These are phyloP conservation scores for Verticillium longisporum DNA, from an alignment of 2,329 filamentous ascomycete species.

Conservation along the genomic window DNA sequence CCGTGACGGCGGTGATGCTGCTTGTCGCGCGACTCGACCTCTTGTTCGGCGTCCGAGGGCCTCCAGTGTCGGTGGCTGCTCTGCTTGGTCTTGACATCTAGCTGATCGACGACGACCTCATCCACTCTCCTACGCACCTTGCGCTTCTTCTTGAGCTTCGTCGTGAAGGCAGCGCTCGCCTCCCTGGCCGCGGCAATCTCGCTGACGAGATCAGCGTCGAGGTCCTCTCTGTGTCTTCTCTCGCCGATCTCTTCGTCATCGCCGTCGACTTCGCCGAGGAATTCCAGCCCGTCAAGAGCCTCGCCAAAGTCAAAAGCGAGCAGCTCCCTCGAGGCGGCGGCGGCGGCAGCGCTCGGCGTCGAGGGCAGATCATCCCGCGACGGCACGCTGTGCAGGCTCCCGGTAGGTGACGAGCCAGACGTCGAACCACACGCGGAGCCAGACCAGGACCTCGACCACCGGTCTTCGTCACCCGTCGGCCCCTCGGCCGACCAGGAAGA, in stretches of 20 bases:
- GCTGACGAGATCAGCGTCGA: constrained; percentile 22
- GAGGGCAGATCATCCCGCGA: constrained; percentile 31
- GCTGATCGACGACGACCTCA: neutral
- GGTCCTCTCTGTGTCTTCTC: constrained; percentile 14
- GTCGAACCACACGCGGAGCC: neutral
- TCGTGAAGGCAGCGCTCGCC: constrained; percentile 32
- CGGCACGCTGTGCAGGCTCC: constrained; percentile 17
- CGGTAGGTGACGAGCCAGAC: neutral
- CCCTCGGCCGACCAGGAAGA: constrained; percentile 17
- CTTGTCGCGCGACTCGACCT: constrained; percentile 22
- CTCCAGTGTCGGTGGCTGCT: constrained; percentile 24
- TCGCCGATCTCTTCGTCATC: neutral
- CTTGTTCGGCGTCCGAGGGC: constrained; percentile 7
- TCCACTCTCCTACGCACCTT: constrained; percentile 6
- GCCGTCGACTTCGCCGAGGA: neutral
- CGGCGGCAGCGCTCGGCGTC: constrained; percentile 44
- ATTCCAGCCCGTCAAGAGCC: neutral
- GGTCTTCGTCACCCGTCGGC: neutral
- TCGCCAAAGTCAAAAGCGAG: constrained; percentile 27
- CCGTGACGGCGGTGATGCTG: constrained; percentile 18
- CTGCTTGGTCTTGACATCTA: constrained; percentile 2
- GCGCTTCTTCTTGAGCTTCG: constrained; percentile 41
- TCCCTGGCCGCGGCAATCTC: constrained; percentile 25
- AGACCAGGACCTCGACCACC: neutral
- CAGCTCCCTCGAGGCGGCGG: constrained; percentile 45